Evolutionary conservation across 169 alveolate species (phyloP), one percentile per base, ranked within the genome.

Genomic region (Cryptosporidium bovis): DNA sequence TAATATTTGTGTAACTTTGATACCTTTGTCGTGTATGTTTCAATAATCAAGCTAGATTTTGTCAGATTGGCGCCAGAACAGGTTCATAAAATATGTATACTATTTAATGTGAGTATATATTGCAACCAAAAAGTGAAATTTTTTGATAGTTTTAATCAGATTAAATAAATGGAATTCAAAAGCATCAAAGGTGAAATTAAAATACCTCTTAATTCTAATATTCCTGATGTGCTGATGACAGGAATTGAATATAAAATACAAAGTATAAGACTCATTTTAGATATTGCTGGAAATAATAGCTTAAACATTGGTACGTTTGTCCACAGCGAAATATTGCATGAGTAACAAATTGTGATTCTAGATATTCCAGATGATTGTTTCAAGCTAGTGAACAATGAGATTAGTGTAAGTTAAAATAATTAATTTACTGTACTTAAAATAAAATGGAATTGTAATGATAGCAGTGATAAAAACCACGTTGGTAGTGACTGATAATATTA

Each of bases 381-480:
- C 6, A 12, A 18, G 3, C 34, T 56, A 13, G 20, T 50, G 2
- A 36, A 77, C 10, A 58, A 77, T 44, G 64, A 58, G 56, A 36
- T 77, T 18, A 77, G 16, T 40, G 87, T 77, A 60, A 77, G 87
- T 77, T 4, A 64, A 55, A 55, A 55, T 55, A 7, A 55, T 20
- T 55, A 55, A 55, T 55, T 18, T 10, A 27, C 8, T 20, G 0
- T 55, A 40, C 10, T 6, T 8, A 0, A 8, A 40, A 40, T 0
- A 40, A 40, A 40, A 40, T 40, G 4, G 10, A 6, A 40, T 1
- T 40, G 48, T 40, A 40, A 40, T 40, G 48, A 40, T 8, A 40
- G 10, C 10, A 40, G 1, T 40, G 48, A 40, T 40, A 40, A 40
- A 3, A 24, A 24, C 27, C 27, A 24, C 27, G 27, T 24, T 24